These are phyloP conservation scores for Cardiospermum halicacabum DNA, from an alignment of 345 rosid genomes.

Conservation along the genomic window DNA sequence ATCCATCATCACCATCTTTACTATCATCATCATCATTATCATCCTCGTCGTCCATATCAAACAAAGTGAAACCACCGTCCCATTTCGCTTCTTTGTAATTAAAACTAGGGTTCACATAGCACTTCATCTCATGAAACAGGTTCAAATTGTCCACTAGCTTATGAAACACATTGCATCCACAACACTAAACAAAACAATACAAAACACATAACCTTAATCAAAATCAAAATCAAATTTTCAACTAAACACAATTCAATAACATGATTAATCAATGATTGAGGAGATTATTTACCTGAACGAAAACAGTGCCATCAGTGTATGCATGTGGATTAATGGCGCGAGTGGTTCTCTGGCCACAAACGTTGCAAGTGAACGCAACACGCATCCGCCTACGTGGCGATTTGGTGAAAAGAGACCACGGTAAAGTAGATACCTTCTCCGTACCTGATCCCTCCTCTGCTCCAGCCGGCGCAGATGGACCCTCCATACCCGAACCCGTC, in stretches of 20 bases:
- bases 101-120: constrained; percentile 63
- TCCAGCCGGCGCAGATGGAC: constrained; percentile 64
- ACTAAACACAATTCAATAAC: background rate
- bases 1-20: constrained; percentile 18
- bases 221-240: background rate
- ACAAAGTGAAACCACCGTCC: constrained; percentile 63
- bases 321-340: constrained; percentile 92
- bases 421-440: constrained; percentile 69
- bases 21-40: constrained; percentile 27
- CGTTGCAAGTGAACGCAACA: constrained; percentile 88
- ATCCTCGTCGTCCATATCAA: constrained; percentile 41
- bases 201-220: background rate
- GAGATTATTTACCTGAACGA: constrained; percentile 57
- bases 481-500: constrained; percentile 94
- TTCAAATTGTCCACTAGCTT: constrained; percentile 92
- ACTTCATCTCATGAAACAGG: constrained; percentile 89
- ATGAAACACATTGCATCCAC: constrained; percentile 91
- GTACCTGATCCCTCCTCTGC: constrained; percentile 36
- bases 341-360: constrained; percentile 88
- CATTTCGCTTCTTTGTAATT: constrained; percentile 46
- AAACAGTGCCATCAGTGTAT: constrained; percentile 88
- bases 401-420: constrained; percentile 89
- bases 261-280: background rate
- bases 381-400: constrained; percentile 93
- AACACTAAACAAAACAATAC: constrained; percentile 45